Evolutionary conservation across 805 yeast genomes (phyloP).

Genomic region (Barnettozyma vustinii): DNA sequence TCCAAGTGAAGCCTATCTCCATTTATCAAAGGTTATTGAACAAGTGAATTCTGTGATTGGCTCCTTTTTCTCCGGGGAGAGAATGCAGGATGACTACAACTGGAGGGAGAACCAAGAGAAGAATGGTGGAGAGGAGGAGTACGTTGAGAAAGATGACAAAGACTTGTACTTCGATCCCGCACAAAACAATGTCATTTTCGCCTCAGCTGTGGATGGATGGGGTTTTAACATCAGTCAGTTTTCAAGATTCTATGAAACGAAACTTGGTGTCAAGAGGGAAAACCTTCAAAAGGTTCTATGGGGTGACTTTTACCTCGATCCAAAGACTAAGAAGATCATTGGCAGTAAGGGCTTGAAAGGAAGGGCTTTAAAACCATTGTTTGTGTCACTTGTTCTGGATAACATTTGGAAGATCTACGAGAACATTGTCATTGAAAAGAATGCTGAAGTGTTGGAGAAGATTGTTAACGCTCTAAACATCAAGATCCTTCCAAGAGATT

Average conservation of each 20-base stretch:
- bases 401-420: conserved; percentile 91
- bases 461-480: conserved; percentile 67
- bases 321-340: conserved; percentile 80
- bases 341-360: conserved; percentile 61
- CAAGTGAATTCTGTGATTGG: conserved; percentile 95
- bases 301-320: conserved; percentile 91
- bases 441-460: conserved; percentile 67
- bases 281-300: conserved; percentile 82
- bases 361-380: conserved; percentile 65
- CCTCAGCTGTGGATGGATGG: conserved; percentile 95
- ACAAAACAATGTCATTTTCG: conserved; percentile 83
- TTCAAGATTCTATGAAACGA: conserved; percentile 78
- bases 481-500: conserved; percentile 66
- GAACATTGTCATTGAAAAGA: conserved; percentile 55
- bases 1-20: conserved; percentile 80
- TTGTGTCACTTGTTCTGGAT: conserved; percentile 81
- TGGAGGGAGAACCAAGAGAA: conserved; percentile 64
- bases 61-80: conserved; percentile 84
- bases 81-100: conserved; percentile 80
- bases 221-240: conserved; percentile 90
- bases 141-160: conserved; percentile 70
- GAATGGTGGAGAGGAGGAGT: conserved; percentile 40
- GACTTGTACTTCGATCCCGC: conserved; percentile 86
- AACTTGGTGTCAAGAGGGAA: conserved; percentile 76
- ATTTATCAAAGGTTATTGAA: conserved; percentile 72